A percentile compares a stretch with the other conserved stretches of the same genome.
phyloP scores from a whole-genome alignment of 2,329 filamentous ascomycete species.

The Sporothrix mexicana region DNA sequence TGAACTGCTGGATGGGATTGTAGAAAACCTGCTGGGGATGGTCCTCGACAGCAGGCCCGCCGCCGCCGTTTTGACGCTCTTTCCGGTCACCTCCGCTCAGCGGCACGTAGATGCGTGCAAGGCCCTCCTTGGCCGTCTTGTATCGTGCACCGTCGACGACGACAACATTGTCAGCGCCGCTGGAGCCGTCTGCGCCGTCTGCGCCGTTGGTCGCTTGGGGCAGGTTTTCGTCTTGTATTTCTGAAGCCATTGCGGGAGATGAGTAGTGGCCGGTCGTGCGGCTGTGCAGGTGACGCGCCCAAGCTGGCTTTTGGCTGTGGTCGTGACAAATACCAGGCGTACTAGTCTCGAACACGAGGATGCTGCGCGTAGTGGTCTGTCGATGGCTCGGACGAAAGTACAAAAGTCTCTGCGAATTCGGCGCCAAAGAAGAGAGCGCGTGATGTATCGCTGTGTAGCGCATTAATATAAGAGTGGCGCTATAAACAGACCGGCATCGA shows the following conservation, averaged over 20 bases:
- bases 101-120: slow-evolving; percentile 63
- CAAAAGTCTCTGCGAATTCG: not conserved
- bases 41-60: slow-evolving; percentile 58
- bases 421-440: not conserved
- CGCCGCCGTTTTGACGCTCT: slow-evolving; percentile 39
- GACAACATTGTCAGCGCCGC: slow-evolving; percentile 22
- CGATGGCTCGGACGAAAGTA: too few species aligned
- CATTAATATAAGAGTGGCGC: not conserved
- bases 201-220: not conserved
- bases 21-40: slow-evolving; percentile 87
- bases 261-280: not conserved
- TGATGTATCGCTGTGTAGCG: not conserved
- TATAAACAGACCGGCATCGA: too few species aligned
- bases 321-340: not conserved
- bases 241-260: not conserved
- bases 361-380: too few species aligned
- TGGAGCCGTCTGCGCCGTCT: not conserved
- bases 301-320: not conserved
- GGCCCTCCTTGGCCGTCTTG: slow-evolving; percentile 60
- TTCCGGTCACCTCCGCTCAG: slow-evolving; percentile 46
- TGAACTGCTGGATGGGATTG: slow-evolving; percentile 99
- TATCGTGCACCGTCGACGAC: slow-evolving; percentile 55
- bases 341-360: not conserved
- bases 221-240: not conserved
- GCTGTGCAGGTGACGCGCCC: slow-evolving; percentile 3